Evolutionary conservation across 192 early-diverging fungal genomes (phyloP).

Genomic region (Linnemannia hyalina): DNA sequence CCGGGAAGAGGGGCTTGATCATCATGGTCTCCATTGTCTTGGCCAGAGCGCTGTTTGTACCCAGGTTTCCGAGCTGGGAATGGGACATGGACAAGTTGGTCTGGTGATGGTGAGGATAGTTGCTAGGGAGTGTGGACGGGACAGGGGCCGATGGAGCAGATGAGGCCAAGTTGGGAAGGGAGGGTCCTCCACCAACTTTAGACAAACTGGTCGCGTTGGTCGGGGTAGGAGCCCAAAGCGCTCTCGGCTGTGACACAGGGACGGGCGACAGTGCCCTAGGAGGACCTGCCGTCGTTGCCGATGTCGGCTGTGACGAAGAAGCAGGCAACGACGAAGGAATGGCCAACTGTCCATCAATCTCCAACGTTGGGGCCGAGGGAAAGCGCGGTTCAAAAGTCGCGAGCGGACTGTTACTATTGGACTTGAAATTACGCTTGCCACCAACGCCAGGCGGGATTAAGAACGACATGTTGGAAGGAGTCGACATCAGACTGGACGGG

Average conservation of each 20-base stretch:
- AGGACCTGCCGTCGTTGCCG: neutral
- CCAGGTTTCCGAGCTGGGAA: neutral
- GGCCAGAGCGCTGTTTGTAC: constrained; percentile 14
- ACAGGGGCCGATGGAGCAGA: neutral
- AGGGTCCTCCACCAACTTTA: too few relatives aligned
- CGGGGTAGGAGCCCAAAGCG: neutral
- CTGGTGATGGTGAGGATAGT: neutral
- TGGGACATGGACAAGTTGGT: neutral
- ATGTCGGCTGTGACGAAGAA: neutral
- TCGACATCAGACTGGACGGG: constrained; percentile 43
- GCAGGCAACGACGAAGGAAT: neutral
- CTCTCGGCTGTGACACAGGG: neutral
- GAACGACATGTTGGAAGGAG: constrained; percentile 53
- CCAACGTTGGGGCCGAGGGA: neutral
- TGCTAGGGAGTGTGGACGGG: neutral
- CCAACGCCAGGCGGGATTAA: constrained; percentile 34
- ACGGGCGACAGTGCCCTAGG: neutral
- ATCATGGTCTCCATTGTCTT: constrained; percentile 59
- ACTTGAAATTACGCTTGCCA: constrained; percentile 29
- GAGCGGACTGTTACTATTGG: constrained; percentile 41
- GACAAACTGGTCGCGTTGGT: neutral
- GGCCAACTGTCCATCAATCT: neutral
- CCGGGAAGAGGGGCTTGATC: constrained; percentile 66
- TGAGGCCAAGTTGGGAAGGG: too few relatives aligned
- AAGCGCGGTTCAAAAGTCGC: constrained; percentile 13